Conservation (phyloP, 768 basidiomycete genomes). For the Brasilioporus rufonigricans region DNA sequence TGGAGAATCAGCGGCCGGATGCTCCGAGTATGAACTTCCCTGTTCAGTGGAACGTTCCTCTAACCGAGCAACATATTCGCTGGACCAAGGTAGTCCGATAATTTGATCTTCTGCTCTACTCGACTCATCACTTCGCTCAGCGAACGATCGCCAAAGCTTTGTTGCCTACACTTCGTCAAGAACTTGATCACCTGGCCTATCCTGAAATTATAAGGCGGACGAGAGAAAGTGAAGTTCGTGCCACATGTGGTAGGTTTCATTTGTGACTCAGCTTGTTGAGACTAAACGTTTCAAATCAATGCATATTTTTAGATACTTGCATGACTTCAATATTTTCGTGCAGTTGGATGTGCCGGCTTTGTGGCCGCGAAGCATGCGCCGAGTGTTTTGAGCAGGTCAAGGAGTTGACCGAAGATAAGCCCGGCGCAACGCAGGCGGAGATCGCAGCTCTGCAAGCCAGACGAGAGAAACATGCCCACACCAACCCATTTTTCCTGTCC, state of each 20-base stretch:
- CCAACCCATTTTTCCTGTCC: slow-evolving; percentile 71
- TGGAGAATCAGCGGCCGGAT: slow-evolving; percentile 59
- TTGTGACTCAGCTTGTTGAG: slow-evolving; percentile 1
- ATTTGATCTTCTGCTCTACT: background rate
- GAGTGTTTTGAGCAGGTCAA: slow-evolving; percentile 75
- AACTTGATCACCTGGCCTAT: slow-evolving; percentile 57
- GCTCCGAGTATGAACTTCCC: slow-evolving; percentile 62
- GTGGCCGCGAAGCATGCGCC: slow-evolving; percentile 86
- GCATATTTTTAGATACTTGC: slow-evolving; percentile 69
- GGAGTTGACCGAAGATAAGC: slow-evolving; percentile 56
- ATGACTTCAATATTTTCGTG: slow-evolving; percentile 90
- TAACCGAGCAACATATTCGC: slow-evolving; percentile 49
- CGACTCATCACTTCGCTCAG: slow-evolving; percentile 36
- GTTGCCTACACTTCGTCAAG: slow-evolving; percentile 61
- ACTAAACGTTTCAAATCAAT: slow-evolving; percentile 7
- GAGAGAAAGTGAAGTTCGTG: slow-evolving; percentile 78
- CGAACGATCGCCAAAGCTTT: slow-evolving; percentile 65
- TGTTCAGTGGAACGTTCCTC: slow-evolving; percentile 59
- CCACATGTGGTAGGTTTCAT: slow-evolving; percentile 69
- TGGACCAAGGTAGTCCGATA: slow-evolving; percentile 55
- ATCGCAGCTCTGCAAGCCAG: slow-evolving; percentile 47
- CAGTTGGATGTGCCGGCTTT: slow-evolving; percentile 88
- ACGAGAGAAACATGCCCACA: slow-evolving; percentile 59
- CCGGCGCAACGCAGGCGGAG: slow-evolving; percentile 47
- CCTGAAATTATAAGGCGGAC: slow-evolving; percentile 66